Base-by-base conservation (phyloP, 1,284 basidiomycete genomes). In the Mycena sp. region DNA sequence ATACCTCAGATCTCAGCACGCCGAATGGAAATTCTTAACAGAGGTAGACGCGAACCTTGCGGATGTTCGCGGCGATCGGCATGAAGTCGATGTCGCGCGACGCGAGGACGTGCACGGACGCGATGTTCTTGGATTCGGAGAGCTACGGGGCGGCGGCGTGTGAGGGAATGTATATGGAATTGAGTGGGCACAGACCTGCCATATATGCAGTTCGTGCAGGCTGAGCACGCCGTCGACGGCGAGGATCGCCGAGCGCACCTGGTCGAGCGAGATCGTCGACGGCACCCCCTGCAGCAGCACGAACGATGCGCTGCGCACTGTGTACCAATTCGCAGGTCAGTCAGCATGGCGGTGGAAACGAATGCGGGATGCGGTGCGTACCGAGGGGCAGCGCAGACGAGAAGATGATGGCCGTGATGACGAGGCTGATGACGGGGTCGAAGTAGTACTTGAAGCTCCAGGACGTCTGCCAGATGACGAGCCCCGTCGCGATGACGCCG, bases 261-360 rank as follows among this genome's bases (percentile, higher is more conserved):
- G 88, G 25, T 97, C 95, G 35, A 99, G 85, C 4, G 95, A 95
- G 17, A 99, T 87, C 11, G 91, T 91, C 0, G 91, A 83, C 0
- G 98, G 98, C 2, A 99, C 97, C 44, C 94, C 97, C 78, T 99
- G 98, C 7, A 99, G 83, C n/a, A 99, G 83, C 74, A 99, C 99
- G 79, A 95, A 96, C 12, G 96, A 96, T 4, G 97, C 94, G 68
- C 94, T 96, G 76, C 91, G 92, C 69, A 98, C 96, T 92, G 23
- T 40, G 21, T 58, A n/a, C n/a, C 52, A 35, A 51, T 45, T 52
- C 65, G 57, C 61, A 45, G 64, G 59, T 68, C 35, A 69, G 64
- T 40, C 21, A 50, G 30, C 73, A 48, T 45, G 17, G 23, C 45
- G 49, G 30, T 48, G 63, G 11, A 66, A 40, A 53, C 54, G 63